These are phyloP conservation scores for Chrysosporium keratinophilum DNA, from an alignment of 2,329 filamentous ascomycete species.

Conservation along the genomic window DNA sequence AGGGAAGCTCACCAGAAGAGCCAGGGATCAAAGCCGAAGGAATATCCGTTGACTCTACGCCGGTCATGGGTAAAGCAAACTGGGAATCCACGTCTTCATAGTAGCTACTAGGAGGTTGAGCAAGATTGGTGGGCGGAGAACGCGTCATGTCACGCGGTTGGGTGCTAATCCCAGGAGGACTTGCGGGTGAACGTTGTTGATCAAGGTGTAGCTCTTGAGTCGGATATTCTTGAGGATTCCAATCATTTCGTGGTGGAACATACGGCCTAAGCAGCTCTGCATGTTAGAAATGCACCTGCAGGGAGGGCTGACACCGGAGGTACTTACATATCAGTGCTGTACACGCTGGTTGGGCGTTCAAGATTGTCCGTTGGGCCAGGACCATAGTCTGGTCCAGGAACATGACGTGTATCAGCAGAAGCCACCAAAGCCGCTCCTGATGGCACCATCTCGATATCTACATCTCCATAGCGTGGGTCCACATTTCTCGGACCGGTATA, in stretches of 20 bases:
- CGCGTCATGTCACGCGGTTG: slow-evolving; percentile 18
- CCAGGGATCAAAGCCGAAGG: slow-evolving; percentile 31
- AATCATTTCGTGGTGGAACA: slow-evolving; percentile 39
- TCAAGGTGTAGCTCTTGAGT: slow-evolving; percentile 1
- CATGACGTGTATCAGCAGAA: slow-evolving; percentile 44
- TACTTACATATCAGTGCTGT: slow-evolving; percentile 63
- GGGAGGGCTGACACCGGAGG: slow-evolving; percentile 3
- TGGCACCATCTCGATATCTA: slow-evolving; percentile 44
- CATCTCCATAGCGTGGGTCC: slow-evolving; percentile 60
- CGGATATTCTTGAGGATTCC: slow-evolving; percentile 20
- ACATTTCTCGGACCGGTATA: slow-evolving; percentile 18
- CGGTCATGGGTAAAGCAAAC: slow-evolving; percentile 49
- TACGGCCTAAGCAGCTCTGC: slow-evolving; percentile 22
- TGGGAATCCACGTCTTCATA: slow-evolving; percentile 90
- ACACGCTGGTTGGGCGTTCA: slow-evolving; percentile 59
- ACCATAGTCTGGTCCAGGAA: slow-evolving; percentile 56
- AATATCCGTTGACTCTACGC: slow-evolving; percentile 8
- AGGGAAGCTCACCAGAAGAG: slow-evolving; percentile 30
- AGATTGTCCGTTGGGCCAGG: slow-evolving; percentile 37
- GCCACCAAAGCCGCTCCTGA: slow-evolving; percentile 41
- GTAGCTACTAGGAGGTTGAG: slow-evolving; percentile 48
- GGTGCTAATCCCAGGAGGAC: slow-evolving; percentile 18
- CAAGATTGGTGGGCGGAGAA: slow-evolving; percentile 21
- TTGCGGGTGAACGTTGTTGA: slow-evolving; percentile 16
- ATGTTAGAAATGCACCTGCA: slow-evolving; percentile 1